These are phyloP conservation scores for Rhizoclosmatium globosum DNA, from an alignment of 192 early-diverging fungal genomes.

Conservation along the genomic window DNA sequence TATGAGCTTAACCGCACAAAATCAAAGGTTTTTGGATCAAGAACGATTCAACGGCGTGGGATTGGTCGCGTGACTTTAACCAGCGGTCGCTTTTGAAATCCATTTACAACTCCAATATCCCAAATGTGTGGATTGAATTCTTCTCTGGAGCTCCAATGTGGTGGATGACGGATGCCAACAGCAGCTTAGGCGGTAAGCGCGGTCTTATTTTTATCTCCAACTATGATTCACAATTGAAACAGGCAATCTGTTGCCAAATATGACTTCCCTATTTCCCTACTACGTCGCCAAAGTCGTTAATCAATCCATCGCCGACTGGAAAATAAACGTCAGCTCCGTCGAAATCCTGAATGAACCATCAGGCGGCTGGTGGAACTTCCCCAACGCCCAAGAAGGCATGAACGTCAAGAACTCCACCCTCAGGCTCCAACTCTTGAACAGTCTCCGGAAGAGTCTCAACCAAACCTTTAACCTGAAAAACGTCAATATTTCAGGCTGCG, in stretches of 20 bases:
- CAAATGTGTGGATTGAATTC: slow-evolving; percentile 22
- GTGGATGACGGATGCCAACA: slow-evolving; percentile 42
- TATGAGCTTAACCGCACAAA: too few relatives aligned
- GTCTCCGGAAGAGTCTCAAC: slow-evolving; percentile 10
- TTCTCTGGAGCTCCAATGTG: slow-evolving; percentile 44
- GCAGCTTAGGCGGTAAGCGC: slow-evolving; percentile 14
- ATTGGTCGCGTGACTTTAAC: slow-evolving; percentile 34
- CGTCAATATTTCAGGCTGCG: slow-evolving; percentile 20
- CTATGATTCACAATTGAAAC: background rate
- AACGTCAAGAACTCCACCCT: background rate
- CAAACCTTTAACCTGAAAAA: background rate
- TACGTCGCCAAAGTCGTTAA: slow-evolving; percentile 28
- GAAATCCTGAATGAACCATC: slow-evolving; percentile 37
- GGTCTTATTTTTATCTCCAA: background rate
- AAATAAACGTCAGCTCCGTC: slow-evolving; percentile 7
- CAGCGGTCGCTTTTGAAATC: slow-evolving; percentile 32
- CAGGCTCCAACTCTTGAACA: slow-evolving; percentile 9
- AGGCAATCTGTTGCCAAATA: too few relatives aligned
- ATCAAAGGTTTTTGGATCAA: slow-evolving; percentile 5
- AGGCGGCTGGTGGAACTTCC: slow-evolving; percentile 23
- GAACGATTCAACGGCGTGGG: slow-evolving; percentile 5
- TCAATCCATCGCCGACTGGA: slow-evolving; percentile 18
- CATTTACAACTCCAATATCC: slow-evolving; percentile 7
- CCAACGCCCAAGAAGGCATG: slow-evolving; percentile 32
- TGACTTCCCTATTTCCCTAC: background rate